A percentile compares a stretch with the other conserved stretches of the same genome.
These are phyloP conservation scores for Tolypocladium tundrense DNA, from an alignment of 2,329 filamentous ascomycete species.

Conservation along the genomic window DNA sequence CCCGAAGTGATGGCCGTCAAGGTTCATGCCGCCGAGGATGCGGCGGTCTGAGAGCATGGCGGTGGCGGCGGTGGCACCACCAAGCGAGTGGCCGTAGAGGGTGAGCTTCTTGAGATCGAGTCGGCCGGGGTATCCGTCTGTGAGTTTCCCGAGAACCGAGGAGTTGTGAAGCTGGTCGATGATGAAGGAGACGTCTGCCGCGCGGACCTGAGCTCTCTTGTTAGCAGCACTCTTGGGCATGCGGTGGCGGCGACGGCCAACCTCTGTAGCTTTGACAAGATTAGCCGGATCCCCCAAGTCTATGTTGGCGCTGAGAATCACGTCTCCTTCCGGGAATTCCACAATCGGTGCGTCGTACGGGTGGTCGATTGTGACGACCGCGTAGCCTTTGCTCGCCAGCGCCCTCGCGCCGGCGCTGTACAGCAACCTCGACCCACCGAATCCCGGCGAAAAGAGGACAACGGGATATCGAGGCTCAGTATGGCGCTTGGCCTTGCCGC, in stretches of 20 bases:
- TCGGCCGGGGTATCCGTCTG: background rate
- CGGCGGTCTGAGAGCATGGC: conserved; percentile 17
- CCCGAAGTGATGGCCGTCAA: conserved; percentile 23
- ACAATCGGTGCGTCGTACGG: conserved; percentile 30
- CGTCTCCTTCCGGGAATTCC: conserved; percentile 28
- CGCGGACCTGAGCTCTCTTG: conserved; percentile 12
- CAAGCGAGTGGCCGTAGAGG: conserved; percentile 25
- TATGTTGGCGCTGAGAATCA: conserved; percentile 8
- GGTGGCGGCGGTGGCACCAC: conserved; percentile 20
- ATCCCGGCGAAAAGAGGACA: conserved; percentile 31
- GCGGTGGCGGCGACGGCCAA: background rate
- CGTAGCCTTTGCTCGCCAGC: conserved; percentile 32
- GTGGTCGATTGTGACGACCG: conserved; percentile 35
- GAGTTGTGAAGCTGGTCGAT: conserved; percentile 16
- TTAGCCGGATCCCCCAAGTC: conserved; percentile 2
- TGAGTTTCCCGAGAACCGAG: conserved; percentile 1
- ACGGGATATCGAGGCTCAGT: conserved; percentile 10
- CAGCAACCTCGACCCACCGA: conserved; percentile 24
- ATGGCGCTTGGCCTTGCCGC: background rate
- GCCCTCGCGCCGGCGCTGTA: conserved; percentile 28
- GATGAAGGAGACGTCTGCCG: conserved; percentile 22
- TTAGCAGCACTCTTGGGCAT: background rate
- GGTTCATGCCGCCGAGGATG: conserved; percentile 22
- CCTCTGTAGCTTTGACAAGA: background rate
- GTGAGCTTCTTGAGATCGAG: conserved; percentile 7